phyloP scores from a whole-genome alignment of 2,329 filamentous ascomycete species.

The Nigrospora osmanthi region DNA sequence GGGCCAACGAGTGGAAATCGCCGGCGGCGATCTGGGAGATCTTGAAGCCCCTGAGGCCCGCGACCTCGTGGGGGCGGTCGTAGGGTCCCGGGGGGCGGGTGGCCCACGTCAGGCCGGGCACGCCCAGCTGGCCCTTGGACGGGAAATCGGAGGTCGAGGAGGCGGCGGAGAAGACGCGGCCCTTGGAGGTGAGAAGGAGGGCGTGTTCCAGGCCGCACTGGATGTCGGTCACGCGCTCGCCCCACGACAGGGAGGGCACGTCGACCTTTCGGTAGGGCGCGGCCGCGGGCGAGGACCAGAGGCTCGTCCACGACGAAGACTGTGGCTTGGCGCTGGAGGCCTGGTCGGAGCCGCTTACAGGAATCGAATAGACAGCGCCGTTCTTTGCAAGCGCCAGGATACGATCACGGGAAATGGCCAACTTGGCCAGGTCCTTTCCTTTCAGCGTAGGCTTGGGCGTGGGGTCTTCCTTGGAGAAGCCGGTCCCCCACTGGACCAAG shows the following conservation, averaged over 20 bases:
- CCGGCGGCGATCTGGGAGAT: conserved; percentile 73
- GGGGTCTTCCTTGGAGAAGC: conserved; percentile 57
- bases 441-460: conserved; percentile 64
- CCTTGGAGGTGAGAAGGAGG: conserved; percentile 74
- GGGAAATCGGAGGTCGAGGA: conserved; percentile 74
- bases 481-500: conserved; percentile 83
- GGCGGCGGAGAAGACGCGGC: conserved; percentile 83
- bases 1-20: conserved; percentile 75
- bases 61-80: conserved; percentile 76
- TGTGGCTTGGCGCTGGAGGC: conserved; percentile 51
- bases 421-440: conserved; percentile 72
- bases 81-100: conserved; percentile 70
- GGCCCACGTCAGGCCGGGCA: conserved; percentile 74
- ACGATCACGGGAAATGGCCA: conserved; percentile 74
- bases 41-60: conserved; percentile 60
- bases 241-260: conserved; percentile 54
- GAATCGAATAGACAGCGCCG: conserved; percentile 78
- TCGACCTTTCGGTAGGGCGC: conserved; percentile 69
- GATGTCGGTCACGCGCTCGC: conserved; percentile 68
- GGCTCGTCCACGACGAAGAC: conserved; percentile 65
- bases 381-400: conserved; percentile 69
- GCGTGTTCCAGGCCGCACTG: conserved; percentile 78
- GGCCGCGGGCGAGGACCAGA: conserved; percentile 48
- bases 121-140: conserved; percentile 75
- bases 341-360: conserved; percentile 68